Evolutionary conservation across 768 basidiomycete species (phyloP).

Genomic region (Cystobasidium ongulense): DNA sequence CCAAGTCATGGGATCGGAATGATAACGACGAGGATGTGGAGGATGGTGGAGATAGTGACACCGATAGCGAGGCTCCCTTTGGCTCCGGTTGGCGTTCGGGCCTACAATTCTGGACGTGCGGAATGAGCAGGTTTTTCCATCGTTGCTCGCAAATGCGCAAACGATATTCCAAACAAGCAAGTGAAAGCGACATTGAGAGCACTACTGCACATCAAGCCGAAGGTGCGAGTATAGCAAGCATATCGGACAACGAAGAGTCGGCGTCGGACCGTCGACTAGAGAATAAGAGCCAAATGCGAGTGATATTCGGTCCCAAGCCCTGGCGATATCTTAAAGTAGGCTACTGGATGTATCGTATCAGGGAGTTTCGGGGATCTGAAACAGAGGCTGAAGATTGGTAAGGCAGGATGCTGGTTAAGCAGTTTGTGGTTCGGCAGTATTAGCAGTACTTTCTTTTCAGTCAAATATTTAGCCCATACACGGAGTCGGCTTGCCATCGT

Average conservation of each 20-base stretch:
- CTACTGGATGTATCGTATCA: slow-evolving; percentile 11
- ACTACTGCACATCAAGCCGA: not conserved
- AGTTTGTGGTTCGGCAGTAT: too few species aligned
- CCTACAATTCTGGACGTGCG: not conserved
- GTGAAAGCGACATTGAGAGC: not conserved
- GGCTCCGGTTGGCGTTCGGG: not conserved
- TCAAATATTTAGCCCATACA: too few species aligned
- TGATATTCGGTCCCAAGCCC: slow-evolving; percentile 6
- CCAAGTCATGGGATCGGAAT: not conserved
- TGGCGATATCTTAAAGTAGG: slow-evolving; percentile 6
- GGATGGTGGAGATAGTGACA: not conserved
- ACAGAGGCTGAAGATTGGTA: not conserved
- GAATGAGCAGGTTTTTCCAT: not conserved
- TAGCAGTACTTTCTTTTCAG: too few species aligned
- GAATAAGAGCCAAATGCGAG: slow-evolving; percentile 21
- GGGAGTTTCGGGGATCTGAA: not conserved
- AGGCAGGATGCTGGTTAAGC: too few species aligned
- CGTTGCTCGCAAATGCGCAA: not conserved
- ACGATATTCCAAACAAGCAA: not conserved
- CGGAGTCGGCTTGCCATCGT: too few species aligned
- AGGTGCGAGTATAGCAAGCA: not conserved
- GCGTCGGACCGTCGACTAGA: not conserved
- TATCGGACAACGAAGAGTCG: not conserved
- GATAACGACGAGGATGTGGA: not conserved
- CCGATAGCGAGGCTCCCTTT: not conserved